Conservation (phyloP, 2,329 filamentous ascomycete genomes). For the Colletotrichum shisoi region DNA sequence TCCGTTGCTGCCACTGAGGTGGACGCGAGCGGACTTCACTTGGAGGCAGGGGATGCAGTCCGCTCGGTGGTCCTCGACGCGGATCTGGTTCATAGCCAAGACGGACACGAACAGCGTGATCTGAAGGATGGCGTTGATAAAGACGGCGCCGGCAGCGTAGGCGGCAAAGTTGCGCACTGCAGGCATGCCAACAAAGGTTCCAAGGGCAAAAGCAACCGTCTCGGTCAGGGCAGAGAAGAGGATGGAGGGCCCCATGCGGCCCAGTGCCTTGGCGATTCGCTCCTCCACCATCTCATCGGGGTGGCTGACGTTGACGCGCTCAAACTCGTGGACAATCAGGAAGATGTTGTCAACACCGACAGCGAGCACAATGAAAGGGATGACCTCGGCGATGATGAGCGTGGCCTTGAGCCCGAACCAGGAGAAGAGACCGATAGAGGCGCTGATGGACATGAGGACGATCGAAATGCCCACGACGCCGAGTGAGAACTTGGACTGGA, state of each 20-base stretch:
- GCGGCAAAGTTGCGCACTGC: conserved; percentile 97
- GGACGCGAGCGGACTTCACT: conserved; percentile 75
- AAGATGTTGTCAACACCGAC: conserved; percentile 99
- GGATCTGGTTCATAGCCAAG: conserved; percentile 85
- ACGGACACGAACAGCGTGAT: conserved; percentile 97
- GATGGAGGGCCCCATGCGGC: conserved; percentile 96
- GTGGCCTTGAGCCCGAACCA: conserved; percentile 92
- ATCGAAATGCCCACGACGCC: conserved; percentile 95
- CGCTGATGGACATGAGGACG: conserved; percentile 95
- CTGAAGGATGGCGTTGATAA: conserved; percentile 96
- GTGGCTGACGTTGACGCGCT: conserved; percentile 90
- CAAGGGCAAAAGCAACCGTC: conserved; percentile 90
- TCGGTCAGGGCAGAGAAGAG: conserved; percentile 94
- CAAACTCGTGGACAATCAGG: conserved; percentile 96
- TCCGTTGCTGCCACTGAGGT: conserved; percentile 69
- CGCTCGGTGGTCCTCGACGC: conserved; percentile 86
- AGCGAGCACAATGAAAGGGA: conserved; percentile 94
- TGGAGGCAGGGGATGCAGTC: conserved; percentile 93
- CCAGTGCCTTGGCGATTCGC: conserved; percentile 85
- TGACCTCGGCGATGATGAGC: conserved; percentile 97
- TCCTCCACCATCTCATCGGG: conserved; percentile 88
- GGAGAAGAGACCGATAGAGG: conserved; percentile 93
- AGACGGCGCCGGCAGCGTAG: conserved; percentile 93
- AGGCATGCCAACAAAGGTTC: conserved; percentile 95
- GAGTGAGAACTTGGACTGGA: conserved; percentile 95